phyloP scores from a whole-genome alignment of 1,139 yeast genomes.

The Scheffersomyces lignicola region DNA sequence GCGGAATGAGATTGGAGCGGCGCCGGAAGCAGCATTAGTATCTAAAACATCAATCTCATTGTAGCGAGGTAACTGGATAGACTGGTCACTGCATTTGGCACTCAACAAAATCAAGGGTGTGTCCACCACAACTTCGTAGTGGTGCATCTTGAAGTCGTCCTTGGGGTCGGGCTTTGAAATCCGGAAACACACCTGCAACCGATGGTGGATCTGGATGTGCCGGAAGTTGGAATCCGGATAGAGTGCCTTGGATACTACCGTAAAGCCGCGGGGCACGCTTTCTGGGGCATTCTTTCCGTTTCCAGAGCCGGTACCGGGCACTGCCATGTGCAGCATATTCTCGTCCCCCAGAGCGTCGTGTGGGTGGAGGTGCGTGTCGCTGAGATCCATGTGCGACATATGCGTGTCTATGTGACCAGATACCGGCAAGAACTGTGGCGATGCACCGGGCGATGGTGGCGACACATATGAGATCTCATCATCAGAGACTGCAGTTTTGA shows the following conservation, averaged over 20 bases:
- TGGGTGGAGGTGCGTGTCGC: conserved; percentile 14
- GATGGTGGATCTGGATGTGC: conserved; percentile 70
- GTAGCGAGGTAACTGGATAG: conserved; percentile 72
- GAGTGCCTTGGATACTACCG: conserved; percentile 36
- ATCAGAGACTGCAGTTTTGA: conserved; percentile 23
- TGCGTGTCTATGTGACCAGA: conserved; percentile 47
- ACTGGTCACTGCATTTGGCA: conserved; percentile 66
- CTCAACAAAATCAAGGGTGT: conserved; percentile 78
- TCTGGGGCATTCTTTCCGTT: conserved; percentile 30
- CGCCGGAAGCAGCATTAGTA: not conserved
- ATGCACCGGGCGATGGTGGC: conserved; percentile 20
- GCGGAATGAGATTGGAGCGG: conserved; percentile 23
- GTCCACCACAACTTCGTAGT: conserved; percentile 86
- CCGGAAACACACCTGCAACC: conserved; percentile 76
- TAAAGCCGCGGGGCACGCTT: conserved; percentile 38
- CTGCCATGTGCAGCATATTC: not conserved
- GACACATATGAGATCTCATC: conserved; percentile 17
- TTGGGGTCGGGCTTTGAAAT: conserved; percentile 67
- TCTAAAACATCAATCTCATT: conserved; percentile 23
- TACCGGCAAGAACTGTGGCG: conserved; percentile 26
- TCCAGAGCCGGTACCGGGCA: not conserved
- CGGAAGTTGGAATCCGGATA: conserved; percentile 74
- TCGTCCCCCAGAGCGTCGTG: conserved; percentile 5
- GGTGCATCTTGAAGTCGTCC: conserved; percentile 63
- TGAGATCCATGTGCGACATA: conserved; percentile 27